Evolutionary conservation across 192 early-diverging fungal species (phyloP), one percentile per base, ranked within the genome.

Genomic region (Coemansia sp.): DNA sequence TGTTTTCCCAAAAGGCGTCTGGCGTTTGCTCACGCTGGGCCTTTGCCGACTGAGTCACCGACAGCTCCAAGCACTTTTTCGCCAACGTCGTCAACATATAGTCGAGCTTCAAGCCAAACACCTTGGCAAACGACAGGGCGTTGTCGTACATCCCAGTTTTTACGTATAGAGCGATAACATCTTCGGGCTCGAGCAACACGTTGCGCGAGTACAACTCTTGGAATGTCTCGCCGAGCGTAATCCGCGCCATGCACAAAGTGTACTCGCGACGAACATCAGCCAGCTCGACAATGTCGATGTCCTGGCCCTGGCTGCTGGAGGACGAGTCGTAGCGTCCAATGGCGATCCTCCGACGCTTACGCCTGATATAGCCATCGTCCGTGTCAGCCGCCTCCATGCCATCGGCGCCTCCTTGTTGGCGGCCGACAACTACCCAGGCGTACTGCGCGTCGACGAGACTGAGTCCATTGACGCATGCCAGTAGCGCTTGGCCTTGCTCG

Each of bases 201-300:
- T 74, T 69, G 66, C 72, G 74, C 66, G 78, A 45, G 34, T 71
- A 61, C 24, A 85, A 72, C 63, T 79, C 80, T 14, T 51, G 45
- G 62, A 75, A 79, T 19, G 69, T 54, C 17, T 57, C 42, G 16
- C 70, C 77, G n/a, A 85, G 61, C 1, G 73, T 63, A 4, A 79
- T 44, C 37, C 78, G 70, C 10, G 84, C 80, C 64, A 74, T 66
- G 56, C 70, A 74, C 57, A 85, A 59, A 34, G 68, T 46, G 42
- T 83, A 77, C 50, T 85, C 84, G 46, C 74, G 77, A 4, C 74
- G 84, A 40, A 85, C 59, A 48, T 81, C 75, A 11, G 46, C 73
- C 11, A 83, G 57, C 71, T 71, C 73, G 27, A 85, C 75, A 29
- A 85, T 72, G 33, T 71, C 77, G 13, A 78, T 69, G 35, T 73